These are phyloP conservation scores for Sutorius australiensis DNA, from an alignment of 768 basidiomycete species.

Conservation along the genomic window DNA sequence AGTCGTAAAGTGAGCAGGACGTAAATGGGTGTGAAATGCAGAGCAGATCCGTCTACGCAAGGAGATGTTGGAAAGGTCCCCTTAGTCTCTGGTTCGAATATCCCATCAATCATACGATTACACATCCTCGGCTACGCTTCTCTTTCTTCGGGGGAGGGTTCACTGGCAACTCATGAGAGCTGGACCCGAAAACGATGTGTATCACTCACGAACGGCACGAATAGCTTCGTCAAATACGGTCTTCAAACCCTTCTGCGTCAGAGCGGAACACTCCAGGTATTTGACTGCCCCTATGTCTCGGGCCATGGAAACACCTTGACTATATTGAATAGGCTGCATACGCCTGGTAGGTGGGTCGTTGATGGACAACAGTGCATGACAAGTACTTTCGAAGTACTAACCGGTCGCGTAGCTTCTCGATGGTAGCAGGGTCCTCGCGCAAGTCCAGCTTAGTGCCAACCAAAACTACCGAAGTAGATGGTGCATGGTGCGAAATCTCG, in stretches of 20 bases:
- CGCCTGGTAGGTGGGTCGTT: conserved; percentile 46
- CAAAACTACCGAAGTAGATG: conserved; percentile 86
- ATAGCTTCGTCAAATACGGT: conserved; percentile 99
- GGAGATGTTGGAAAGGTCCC: conserved; percentile 18
- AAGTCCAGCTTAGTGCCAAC: conserved; percentile 98
- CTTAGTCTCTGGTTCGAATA: conserved; percentile 16
- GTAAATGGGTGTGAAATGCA: conserved; percentile 64
- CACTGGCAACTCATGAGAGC: conserved; percentile 42
- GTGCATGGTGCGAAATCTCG: conserved; percentile 96
- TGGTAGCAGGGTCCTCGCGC: conserved; percentile 89
- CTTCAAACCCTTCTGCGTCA: conserved; percentile 98
- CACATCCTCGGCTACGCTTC: conserved; percentile 50
- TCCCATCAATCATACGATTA: conserved; percentile 59
- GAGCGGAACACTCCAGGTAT: conserved; percentile 92
- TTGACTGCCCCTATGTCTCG: conserved; percentile 95
- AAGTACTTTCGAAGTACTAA: conserved; percentile 32
- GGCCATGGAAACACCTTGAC: conserved; percentile 85
- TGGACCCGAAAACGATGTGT: not conserved
- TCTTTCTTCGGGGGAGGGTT: conserved; percentile 69
- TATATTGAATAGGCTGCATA: conserved; percentile 92
- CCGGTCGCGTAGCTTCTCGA: conserved; percentile 92
- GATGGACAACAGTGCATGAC: conserved; percentile 5
- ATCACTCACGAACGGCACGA: conserved; percentile 82
- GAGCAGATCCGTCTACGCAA: conserved; percentile 33
- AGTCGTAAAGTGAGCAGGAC: conserved; percentile 64